These are phyloP conservation scores for Murraya paniculata DNA, from an alignment of 345 rosid species.

Conservation along the genomic window DNA sequence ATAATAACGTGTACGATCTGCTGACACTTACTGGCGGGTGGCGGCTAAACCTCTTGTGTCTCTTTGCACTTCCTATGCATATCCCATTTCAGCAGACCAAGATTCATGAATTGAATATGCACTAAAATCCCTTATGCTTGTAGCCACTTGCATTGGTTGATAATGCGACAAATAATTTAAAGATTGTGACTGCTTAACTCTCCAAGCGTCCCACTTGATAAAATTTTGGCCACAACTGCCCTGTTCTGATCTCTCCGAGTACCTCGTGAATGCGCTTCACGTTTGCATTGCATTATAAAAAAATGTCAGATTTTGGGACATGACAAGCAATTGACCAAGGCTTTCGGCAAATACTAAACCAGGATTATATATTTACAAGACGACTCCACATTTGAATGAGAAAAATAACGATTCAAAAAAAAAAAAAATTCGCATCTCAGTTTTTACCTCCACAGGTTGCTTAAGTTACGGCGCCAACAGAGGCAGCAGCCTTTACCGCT, in stretches of 20 bases:
- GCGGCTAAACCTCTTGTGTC: background rate
- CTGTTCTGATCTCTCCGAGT: no score
- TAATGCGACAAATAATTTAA: background rate
- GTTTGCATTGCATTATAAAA: background rate
- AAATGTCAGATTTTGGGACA: background rate
- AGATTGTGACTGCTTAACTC: background rate
- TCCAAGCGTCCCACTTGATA: background rate
- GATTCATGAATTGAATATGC: background rate
- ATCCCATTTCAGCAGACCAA: background rate
- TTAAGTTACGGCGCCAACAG: background rate
- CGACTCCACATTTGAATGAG: background rate
- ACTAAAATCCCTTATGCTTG: background rate
- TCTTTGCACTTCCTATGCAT: background rate
- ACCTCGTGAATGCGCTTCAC: background rate
- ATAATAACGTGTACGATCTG: background rate
- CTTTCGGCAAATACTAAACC: background rate
- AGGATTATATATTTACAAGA: background rate
- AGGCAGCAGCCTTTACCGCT: background rate
- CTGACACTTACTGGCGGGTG: background rate
- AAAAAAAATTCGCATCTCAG: background rate
- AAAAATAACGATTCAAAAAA: background rate
- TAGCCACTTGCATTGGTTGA: background rate
- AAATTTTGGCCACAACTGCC: background rate
- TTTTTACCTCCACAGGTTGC: background rate
- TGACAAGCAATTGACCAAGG: background rate